Percentiles rank a stretch among this genome's conserved stretches.
phyloP scores from a whole-genome alignment of 2,329 filamentous ascomycete genomes.

The Calonectria pseudoturangicola region DNA sequence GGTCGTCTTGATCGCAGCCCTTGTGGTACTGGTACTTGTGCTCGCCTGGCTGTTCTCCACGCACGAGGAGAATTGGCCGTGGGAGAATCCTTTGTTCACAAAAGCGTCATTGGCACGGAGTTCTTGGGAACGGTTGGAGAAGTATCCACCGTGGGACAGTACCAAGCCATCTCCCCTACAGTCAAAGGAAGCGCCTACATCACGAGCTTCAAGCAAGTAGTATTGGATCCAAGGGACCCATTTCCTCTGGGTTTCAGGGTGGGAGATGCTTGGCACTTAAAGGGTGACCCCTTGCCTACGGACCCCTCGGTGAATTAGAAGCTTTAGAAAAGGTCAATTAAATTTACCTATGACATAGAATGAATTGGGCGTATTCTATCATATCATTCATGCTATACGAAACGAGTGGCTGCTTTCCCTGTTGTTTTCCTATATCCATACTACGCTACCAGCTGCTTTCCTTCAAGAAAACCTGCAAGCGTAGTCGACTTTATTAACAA shows the following conservation, averaged over 20 bases:
- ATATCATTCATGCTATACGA: too few species aligned
- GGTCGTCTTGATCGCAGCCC: constrained; percentile 44
- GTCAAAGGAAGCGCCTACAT: constrained; percentile 43
- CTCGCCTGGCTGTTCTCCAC: constrained; percentile 41
- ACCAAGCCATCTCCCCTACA: constrained; percentile 40
- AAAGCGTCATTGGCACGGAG: constrained; percentile 41
- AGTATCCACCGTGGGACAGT: constrained; percentile 33
- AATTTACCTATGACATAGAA: too few species aligned
- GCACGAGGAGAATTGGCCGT: constrained; percentile 40
- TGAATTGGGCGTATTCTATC: too few species aligned
- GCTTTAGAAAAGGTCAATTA: too few species aligned
- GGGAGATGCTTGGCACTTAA: constrained; percentile 41
- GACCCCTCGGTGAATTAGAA: constrained; percentile 5
- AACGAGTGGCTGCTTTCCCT: too few species aligned
- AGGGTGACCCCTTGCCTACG: constrained; percentile 13
- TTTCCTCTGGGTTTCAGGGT: constrained; percentile 43
- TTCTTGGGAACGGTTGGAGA: constrained; percentile 38
- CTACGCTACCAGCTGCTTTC: too few species aligned
- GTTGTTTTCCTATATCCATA: too few species aligned
- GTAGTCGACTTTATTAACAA: too few species aligned
- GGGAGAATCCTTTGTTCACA: constrained; percentile 39
- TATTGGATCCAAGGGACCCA: constrained; percentile 41
- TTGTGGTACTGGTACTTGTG: constrained; percentile 46
- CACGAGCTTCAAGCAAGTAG: constrained; percentile 45
- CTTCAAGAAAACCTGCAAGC: too few species aligned